Percentiles rank a stretch among this genome's conserved stretches.
Evolutionary conservation across 2,329 filamentous ascomycete species (phyloP).

Genomic region (Colletotrichum musae): DNA sequence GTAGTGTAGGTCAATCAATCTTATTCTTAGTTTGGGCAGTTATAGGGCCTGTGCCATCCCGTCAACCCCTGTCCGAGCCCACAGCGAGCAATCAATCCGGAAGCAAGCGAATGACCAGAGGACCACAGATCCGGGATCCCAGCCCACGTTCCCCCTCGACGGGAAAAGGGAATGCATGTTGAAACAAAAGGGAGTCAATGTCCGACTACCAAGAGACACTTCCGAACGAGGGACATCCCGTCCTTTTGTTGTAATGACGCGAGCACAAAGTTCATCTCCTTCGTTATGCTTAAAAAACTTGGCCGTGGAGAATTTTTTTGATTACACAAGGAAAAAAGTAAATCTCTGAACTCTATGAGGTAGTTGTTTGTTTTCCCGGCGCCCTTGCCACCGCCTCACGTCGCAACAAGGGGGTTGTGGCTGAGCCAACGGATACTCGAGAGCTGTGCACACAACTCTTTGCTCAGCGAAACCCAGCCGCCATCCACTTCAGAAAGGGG

Average conservation of each 20-base stretch:
- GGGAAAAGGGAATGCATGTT: constrained; percentile 7
- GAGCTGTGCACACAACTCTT: neutral
- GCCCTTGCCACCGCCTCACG: neutral
- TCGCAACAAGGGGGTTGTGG: neutral
- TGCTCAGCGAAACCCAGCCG: neutral
- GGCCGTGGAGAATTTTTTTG: neutral
- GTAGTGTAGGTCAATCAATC: constrained; percentile 26
- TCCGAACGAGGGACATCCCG: too few species aligned
- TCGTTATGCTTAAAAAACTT: constrained; percentile 29
- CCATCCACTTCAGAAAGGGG: neutral
- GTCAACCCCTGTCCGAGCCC: constrained; percentile 16
- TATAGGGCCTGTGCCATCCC: constrained; percentile 9
- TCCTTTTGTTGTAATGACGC: neutral
- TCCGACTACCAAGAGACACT: neutral
- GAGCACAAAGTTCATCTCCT: constrained; percentile 14
- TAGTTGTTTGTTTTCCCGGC: neutral
- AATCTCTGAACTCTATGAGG: constrained; percentile 2
- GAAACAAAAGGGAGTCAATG: constrained; percentile 31
- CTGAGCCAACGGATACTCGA: neutral
- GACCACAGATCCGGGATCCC: neutral
- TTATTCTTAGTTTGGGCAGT: constrained; percentile 11
- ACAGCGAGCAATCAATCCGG: constrained; percentile 35
- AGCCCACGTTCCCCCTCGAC: constrained; percentile 11
- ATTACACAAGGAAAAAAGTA: constrained; percentile 1
- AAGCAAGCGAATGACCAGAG: constrained; percentile 24